Conservation (phyloP, 1,284 basidiomycete genomes). For the Ceratobasidium sp. region DNA sequence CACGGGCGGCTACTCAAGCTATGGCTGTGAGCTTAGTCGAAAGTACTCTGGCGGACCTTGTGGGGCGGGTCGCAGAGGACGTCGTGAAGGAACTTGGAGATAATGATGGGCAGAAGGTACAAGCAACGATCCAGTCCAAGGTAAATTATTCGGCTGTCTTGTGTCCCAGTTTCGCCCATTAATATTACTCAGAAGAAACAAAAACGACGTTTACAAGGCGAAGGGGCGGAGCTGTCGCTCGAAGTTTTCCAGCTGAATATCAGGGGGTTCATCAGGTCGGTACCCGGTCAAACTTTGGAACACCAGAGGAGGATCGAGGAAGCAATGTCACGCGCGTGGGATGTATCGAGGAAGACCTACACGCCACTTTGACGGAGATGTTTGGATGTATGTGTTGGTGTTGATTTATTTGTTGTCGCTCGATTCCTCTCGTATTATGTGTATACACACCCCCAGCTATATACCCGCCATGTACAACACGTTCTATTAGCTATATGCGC, state of each 20-base stretch:
- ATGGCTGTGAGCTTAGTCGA: constrained; percentile 9
- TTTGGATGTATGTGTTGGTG: too few species aligned
- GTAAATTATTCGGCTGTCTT: neutral
- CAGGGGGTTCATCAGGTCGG: constrained; percentile 14
- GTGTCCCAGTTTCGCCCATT: neutral
- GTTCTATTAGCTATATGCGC: too few species aligned
- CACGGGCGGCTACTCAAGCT: constrained; percentile 4
- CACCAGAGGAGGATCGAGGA: constrained; percentile 19
- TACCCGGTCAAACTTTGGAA: constrained; percentile 22
- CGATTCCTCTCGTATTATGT: too few species aligned
- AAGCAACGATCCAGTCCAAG: constrained; percentile 21
- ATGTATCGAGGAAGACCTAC: constrained; percentile 19
- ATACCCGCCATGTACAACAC: too few species aligned
- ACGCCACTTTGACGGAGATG: neutral
- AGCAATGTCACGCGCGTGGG: constrained; percentile 27
- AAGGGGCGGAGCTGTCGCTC: constrained; percentile 22
- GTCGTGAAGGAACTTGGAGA: too few species aligned
- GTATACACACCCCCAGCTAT: too few species aligned
- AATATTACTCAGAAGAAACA: constrained; percentile 9
- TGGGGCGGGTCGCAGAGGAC: constrained; percentile 5
- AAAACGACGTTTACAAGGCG: constrained; percentile 2
- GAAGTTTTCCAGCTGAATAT: constrained; percentile 31
- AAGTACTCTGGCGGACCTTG: constrained; percentile 10
- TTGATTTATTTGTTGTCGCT: neutral
- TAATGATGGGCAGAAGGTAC: too few species aligned